Evolutionary conservation across 179 eudicot genomes (phyloP), one percentile per base, ranked within the genome.

Genomic region (Camellia oleifera): DNA sequence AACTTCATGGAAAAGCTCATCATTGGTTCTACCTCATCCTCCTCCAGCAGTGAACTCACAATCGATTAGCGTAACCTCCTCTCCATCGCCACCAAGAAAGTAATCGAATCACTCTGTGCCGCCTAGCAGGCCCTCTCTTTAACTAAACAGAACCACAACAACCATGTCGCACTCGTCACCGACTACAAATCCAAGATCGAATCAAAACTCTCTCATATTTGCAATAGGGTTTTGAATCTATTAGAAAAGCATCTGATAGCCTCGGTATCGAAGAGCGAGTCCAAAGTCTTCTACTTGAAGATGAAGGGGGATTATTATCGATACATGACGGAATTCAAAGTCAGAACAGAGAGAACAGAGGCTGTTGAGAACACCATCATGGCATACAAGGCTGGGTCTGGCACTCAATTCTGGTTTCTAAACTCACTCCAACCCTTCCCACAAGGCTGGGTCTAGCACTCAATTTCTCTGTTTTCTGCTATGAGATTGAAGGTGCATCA

Each of bases 231-330:
- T 17, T 11, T 72, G 40, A 78, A 87, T 72, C 83, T 87, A 20
- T 69, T 87, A 4, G 89, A 82, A 8, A 40, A 32, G 0, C 79
- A 76, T 23, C 78, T 87, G 18, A 74, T 82, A 1, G 84, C 89
- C 17, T 76, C 82, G 58, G 87, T 87, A 13, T 52, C 66, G 12
- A 79, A 74, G 0, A 80, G 86, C 9, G 89, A 87, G 45, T 80
- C 83, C 1, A 87, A 83, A 82, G 87, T 84, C 11, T 87, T 87
- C 67, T 87, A 52, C 56, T 76, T 82, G 85, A 87, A 87, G 84
- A 87, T 84, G 89, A 87, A 87, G 50, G 89, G 89, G 0, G 89
- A 87, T 78, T 87, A 87, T 76, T 82, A 87, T 80, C 78, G 89
- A 5, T 87, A 87, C 77, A 48, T 87, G 79, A 84, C 89, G 10